phyloP scores from a whole-genome alignment of 768 basidiomycete genomes.

The Phylloporus sp. region DNA sequence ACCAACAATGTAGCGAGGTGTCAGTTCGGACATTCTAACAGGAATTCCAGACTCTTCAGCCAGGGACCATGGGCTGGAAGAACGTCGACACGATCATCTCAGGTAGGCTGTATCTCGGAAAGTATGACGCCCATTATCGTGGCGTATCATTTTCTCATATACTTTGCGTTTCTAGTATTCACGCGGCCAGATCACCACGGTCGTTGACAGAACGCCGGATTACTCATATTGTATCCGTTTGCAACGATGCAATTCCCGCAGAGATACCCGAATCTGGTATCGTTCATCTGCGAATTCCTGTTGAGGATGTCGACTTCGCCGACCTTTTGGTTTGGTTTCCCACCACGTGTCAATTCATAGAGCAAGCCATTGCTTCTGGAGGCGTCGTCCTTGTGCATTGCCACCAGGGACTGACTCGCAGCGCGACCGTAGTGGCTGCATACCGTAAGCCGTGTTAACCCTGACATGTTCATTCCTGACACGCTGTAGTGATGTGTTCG shows the following conservation, averaged over 20 bases:
- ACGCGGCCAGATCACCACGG: slow-evolving; percentile 66
- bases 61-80: slow-evolving; percentile 44
- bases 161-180: slow-evolving; percentile 43
- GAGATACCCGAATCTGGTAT: slow-evolving; percentile 67
- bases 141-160: slow-evolving; percentile 42
- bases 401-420: slow-evolving; percentile 59
- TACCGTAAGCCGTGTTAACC: slow-evolving; percentile 49
- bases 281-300: slow-evolving; percentile 62
- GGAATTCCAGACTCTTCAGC: slow-evolving; percentile 25
- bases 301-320: slow-evolving; percentile 66
- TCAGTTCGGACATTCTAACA: slow-evolving; percentile 22
- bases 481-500: slow-evolving; percentile 58
- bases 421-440: slow-evolving; percentile 67
- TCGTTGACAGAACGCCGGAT: slow-evolving; percentile 69
- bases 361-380: slow-evolving; percentile 51
- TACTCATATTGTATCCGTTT: slow-evolving; percentile 77
- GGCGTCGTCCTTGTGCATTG: slow-evolving; percentile 66
- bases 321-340: slow-evolving; percentile 65
- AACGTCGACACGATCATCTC: slow-evolving; percentile 66
- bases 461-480: slow-evolving; percentile 9
- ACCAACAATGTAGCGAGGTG: slow-evolving; percentile 27
- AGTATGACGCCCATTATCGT: slow-evolving; percentile 44
- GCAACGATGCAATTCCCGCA: slow-evolving; percentile 64
- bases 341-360: slow-evolving; percentile 61
- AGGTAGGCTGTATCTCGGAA: slow-evolving; percentile 65